Conservation (phyloP, 1,284 basidiomycete genomes). For the Kwoniella shivajii region DNA sequence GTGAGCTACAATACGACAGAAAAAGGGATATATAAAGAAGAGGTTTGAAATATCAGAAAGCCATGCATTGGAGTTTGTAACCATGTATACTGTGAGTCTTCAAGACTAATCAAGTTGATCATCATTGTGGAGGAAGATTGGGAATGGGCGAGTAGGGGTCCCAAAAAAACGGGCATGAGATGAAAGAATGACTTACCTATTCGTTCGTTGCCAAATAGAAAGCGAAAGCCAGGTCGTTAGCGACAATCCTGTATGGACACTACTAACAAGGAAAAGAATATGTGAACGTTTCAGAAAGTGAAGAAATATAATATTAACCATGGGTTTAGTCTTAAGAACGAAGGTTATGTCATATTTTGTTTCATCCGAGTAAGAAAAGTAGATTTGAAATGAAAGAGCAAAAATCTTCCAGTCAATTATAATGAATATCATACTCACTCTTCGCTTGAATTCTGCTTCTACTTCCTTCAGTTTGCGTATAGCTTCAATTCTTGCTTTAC, state of each 20-base stretch:
- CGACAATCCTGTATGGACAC: constrained; percentile 2
- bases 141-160: constrained; percentile 1
- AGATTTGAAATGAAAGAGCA: not conserved
- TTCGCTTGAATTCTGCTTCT: constrained; percentile 46
- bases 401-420: not conserved
- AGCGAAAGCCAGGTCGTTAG: constrained; percentile 23
- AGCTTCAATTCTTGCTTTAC: constrained; percentile 50
- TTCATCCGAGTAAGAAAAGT: constrained; percentile 39
- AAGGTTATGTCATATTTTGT: constrained; percentile 55
- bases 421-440: constrained; percentile 39
- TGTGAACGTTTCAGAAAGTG: constrained; percentile 51
- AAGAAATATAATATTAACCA: constrained; percentile 54
- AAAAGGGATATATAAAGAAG: constrained; percentile 1
- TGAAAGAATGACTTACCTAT: constrained; percentile 45
- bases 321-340: constrained; percentile 50
- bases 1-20: constrained; percentile 8
- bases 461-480: constrained; percentile 50
- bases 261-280: not conserved
- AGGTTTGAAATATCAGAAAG: constrained; percentile 50
- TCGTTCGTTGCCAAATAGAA: constrained; percentile 1
- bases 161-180: not conserved
- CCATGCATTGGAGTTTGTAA: constrained; percentile 54
- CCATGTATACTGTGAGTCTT: constrained; percentile 50
- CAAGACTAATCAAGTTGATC: constrained; percentile 56
- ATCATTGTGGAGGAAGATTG: constrained; percentile 40